These are phyloP conservation scores for Solanum virginianum DNA, from an alignment of 257 asterid species.

Conservation along the genomic window DNA sequence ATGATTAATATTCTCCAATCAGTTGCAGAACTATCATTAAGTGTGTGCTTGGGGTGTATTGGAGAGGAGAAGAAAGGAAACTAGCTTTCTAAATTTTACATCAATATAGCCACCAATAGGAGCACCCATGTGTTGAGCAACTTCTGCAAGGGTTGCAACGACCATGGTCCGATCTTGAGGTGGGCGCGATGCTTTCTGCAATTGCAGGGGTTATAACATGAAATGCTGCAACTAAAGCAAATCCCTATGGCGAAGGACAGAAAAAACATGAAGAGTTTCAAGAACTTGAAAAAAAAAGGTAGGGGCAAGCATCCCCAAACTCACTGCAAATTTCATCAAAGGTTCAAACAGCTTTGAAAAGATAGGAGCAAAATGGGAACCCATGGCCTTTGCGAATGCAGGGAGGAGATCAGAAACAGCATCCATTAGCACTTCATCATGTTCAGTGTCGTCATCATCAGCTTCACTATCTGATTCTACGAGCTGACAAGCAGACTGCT, in stretches of 20 bases:
- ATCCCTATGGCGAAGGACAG: not conserved
- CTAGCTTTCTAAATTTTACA: conserved; percentile 25
- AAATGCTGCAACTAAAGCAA: not conserved
- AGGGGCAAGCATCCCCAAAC: conserved; percentile 3
- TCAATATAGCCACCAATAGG: conserved; percentile 83
- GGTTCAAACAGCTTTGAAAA: conserved; percentile 72
- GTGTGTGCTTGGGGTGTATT: not conserved
- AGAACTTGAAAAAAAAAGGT: not conserved
- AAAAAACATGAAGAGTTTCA: not conserved
- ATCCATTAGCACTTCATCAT: conserved; percentile 99
- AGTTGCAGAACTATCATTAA: conserved; percentile 1
- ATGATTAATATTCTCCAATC: not conserved
- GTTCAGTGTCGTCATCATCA: conserved; percentile 81
- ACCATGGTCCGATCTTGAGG: conserved; percentile 95
- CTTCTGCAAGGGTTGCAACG: conserved; percentile 98
- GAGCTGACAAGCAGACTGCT: conserved; percentile 78
- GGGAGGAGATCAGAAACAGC: conserved; percentile 98
- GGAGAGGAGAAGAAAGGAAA: not conserved
- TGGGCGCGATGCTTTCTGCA: conserved; percentile 86
- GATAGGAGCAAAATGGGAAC: conserved; percentile 76
- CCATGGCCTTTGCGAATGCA: conserved; percentile 90
- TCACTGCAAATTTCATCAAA: conserved; percentile 83
- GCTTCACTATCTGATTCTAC: conserved; percentile 68
- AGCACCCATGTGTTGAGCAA: conserved; percentile 96
- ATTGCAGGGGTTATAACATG: not conserved